These are phyloP conservation scores for Millerago galiae DNA, from an alignment of 805 yeast genomes.

Conservation along the genomic window DNA sequence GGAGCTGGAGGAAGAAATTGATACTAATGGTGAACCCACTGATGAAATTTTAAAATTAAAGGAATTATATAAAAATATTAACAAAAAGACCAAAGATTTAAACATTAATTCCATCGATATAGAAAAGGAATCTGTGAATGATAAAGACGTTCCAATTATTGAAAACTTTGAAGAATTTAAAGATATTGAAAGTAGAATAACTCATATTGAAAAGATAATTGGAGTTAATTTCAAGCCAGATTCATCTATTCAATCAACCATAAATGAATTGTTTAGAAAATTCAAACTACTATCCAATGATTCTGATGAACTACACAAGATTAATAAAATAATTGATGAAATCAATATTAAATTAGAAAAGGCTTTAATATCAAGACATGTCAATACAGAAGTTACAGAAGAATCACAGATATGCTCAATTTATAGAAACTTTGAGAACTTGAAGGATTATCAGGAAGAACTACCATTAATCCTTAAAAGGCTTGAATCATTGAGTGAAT, in stretches of 20 bases:
- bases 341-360: conserved; percentile 25
- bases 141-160: not conserved
- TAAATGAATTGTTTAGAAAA: conserved; percentile 26
- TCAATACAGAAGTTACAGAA: conserved; percentile 15
- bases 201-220: conserved; percentile 13
- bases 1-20: conserved; percentile 26
- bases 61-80: conserved; percentile 13
- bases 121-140: not conserved
- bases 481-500: conserved; percentile 19
- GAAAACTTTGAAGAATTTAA: not conserved
- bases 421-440: conserved; percentile 15
- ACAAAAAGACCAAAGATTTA: conserved; percentile 9
- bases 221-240: conserved; percentile 12
- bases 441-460: conserved; percentile 15
- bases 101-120: conserved; percentile 1
- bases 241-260: conserved; percentile 19
- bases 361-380: conserved; percentile 19
- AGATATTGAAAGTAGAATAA: conserved; percentile 12
- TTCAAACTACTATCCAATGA: conserved; percentile 24
- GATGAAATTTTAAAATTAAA: conserved; percentile 20
- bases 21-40: conserved; percentile 9
- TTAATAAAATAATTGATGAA: conserved; percentile 18
- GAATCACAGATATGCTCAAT: conserved; percentile 23
- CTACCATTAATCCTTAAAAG: conserved; percentile 24
- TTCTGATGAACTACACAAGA: conserved; percentile 14